Evolutionary conservation across 2,329 filamentous ascomycete genomes (phyloP), one percentile per base, ranked within the genome.

Genomic region (Penicillium janthinellum): DNA sequence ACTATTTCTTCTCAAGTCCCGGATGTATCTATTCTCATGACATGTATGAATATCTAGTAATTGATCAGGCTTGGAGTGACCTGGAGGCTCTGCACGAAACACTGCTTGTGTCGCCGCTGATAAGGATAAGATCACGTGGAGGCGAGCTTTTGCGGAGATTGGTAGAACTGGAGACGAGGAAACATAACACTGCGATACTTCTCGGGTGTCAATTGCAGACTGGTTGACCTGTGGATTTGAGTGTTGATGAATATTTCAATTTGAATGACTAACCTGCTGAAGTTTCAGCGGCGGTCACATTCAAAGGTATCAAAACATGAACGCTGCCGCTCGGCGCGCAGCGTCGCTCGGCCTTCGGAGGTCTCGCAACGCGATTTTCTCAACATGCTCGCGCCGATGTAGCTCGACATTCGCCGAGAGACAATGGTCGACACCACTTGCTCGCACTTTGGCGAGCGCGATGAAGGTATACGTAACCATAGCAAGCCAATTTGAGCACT

Each of bases 381-480:
- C 48, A 25, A 57, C 56, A 59, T 62, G 56, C 47, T 58, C 61
- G 28, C 63, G 63, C 54, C 71, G 74, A 73, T 76, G 67, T 54
- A 72, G 66, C 61, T 74, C 72, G 35, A 74, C 50, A 52, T 48
- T 71, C 35, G 69, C 71, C 38, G 70, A 74, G 37, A 83, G 89
- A 63, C 80, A 90, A 81, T 97, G 93, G 92, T 96, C 93, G 2
- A 99, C 94, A 3, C 93, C 94, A 14, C 79, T 99, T 62, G 93
- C 94, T 7, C 94, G 95, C 74, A 89, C 90, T 67, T 84, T 98
- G 52, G 89, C 89, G 57, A 88, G 93, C 74, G 93, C 92, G 48
- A 96, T 98, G 64, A 89, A 88, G 66, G 93, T 96, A 35, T 20
- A 14, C 6, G n/a, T 3, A 52, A 42, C 28, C 38, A 12, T 8